Percentiles rank a stretch among this genome's conserved stretches.
Evolutionary conservation across 2,329 filamentous ascomycete genomes (phyloP).

Genomic region (Aspergillus luchuensis): DNA sequence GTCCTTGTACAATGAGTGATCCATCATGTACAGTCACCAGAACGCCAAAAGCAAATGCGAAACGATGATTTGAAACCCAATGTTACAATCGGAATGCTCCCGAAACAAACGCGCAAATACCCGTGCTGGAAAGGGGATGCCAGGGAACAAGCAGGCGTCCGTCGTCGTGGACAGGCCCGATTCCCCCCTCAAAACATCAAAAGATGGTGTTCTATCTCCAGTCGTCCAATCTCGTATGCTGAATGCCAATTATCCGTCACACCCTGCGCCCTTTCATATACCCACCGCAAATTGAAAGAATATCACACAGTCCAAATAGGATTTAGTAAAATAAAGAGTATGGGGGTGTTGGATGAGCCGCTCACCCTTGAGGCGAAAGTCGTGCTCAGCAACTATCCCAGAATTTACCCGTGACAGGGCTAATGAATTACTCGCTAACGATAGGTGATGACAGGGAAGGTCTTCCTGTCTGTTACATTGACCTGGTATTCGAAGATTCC

Average conservation of each 20-base stretch:
- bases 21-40: conserved; percentile 12
- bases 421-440: conserved; percentile 32
- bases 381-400: background rate
- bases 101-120: background rate
- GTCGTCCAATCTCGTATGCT: background rate
- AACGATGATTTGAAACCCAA: conserved; percentile 10
- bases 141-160: background rate
- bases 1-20: conserved; percentile 2
- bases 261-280: background rate
- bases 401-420: background rate
- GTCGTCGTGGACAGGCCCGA: background rate
- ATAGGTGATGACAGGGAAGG: conserved; percentile 47
- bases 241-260: background rate
- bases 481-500: conserved; percentile 52
- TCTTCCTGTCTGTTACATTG: conserved; percentile 51
- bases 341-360: background rate
- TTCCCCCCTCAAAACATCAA: background rate
- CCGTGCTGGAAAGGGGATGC: background rate
- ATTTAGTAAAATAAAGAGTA: background rate
- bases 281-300: background rate
- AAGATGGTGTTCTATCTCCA: background rate
- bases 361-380: background rate
- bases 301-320: background rate
- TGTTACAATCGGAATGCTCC: conserved; percentile 11
- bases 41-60: conserved; percentile 29